Evolutionary conservation across 2,329 filamentous ascomycete species (phyloP).

Genomic region (Aaosphaeria arxii): DNA sequence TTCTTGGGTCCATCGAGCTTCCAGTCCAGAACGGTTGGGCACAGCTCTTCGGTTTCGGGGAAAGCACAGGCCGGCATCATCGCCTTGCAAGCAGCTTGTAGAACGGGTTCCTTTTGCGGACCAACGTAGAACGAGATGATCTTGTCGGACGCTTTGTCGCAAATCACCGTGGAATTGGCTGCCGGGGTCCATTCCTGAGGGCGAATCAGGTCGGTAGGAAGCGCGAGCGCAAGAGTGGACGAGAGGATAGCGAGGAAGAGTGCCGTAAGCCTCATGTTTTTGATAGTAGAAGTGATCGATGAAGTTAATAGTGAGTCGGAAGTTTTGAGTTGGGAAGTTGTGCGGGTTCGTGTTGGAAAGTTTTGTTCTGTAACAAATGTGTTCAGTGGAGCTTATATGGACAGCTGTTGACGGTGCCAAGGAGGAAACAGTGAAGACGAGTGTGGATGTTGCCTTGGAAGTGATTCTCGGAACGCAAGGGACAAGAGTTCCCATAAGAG

Average conservation of each 20-base stretch:
- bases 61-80: slow-evolving; percentile 1
- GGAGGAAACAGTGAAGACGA: too few species aligned
- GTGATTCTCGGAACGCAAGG: too few species aligned
- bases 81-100: neutral
- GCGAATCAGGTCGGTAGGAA: neutral
- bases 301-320: too few species aligned
- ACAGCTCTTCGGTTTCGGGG: neutral
- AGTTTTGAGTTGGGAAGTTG: too few species aligned
- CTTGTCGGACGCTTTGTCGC: neutral
- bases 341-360: too few species aligned
- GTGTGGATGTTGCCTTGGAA: too few species aligned
- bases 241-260: neutral
- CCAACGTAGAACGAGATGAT: neutral
- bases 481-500: too few species aligned
- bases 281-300: too few species aligned
- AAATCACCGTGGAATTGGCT: neutral
- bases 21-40: neutral
- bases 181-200: neutral
- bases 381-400: too few species aligned
- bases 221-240: neutral
- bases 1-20: slow-evolving; percentile 4
- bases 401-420: too few species aligned
- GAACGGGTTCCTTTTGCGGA: neutral
- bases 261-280: neutral
- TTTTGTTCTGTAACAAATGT: too few species aligned